phyloP scores from a whole-genome alignment of 2,329 filamentous ascomycete genomes.

The Ophiostoma ips region DNA sequence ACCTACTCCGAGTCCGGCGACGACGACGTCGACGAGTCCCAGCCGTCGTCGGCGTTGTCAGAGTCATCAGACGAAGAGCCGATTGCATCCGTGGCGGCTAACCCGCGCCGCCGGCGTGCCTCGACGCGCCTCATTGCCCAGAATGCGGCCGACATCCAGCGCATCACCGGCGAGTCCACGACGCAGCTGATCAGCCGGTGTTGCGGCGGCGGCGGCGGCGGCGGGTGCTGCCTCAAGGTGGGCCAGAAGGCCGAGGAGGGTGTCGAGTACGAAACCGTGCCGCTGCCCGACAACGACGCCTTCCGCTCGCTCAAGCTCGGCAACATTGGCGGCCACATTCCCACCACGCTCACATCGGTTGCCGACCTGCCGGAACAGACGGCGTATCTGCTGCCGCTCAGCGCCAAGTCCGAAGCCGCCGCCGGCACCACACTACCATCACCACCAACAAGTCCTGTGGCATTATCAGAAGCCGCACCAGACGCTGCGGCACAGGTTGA shows the following conservation, averaged over 20 bases:
- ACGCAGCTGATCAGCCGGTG: slow-evolving; percentile 48
- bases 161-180: slow-evolving; percentile 50
- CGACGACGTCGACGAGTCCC: slow-evolving; percentile 37
- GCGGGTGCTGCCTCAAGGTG: slow-evolving; percentile 45
- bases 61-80: slow-evolving; percentile 11
- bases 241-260: slow-evolving; percentile 29
- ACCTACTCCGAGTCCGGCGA: slow-evolving; percentile 49
- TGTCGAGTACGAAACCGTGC: slow-evolving; percentile 37
- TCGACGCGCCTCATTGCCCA: slow-evolving; percentile 55
- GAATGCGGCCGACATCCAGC: slow-evolving; percentile 46
- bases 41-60: slow-evolving; percentile 20
- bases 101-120: slow-evolving; percentile 43
- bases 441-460: no score
- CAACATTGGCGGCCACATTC: slow-evolving; percentile 62
- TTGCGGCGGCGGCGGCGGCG: slow-evolving; percentile 52
- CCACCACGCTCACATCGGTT: slow-evolving; percentile 57
- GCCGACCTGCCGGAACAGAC: slow-evolving; percentile 62
- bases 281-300: slow-evolving; percentile 66
- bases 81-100: slow-evolving; percentile 7
- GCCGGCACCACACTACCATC: slow-evolving; percentile 16
- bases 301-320: slow-evolving; percentile 67
- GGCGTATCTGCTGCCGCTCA: slow-evolving; percentile 52
- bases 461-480: no score
- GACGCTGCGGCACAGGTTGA: not conserved
- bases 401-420: slow-evolving; percentile 16